Evolutionary conservation across 2,329 filamentous ascomycete genomes (phyloP).

Genomic region (Talaromyces sp.): DNA sequence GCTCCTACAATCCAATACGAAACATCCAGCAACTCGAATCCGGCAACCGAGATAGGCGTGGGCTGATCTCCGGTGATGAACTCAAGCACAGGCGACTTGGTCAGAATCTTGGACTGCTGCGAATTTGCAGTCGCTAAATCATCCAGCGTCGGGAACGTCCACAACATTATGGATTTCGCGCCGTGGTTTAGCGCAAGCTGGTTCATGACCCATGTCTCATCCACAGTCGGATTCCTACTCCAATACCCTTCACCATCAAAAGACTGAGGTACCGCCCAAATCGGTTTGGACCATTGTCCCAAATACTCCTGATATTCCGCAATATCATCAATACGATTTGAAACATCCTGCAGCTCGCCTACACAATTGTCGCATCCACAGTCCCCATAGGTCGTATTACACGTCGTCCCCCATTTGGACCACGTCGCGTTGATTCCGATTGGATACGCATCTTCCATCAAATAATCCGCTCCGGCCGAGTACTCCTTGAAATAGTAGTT

Average conservation of each 20-base stretch:
- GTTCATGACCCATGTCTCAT: slow-evolving; percentile 19
- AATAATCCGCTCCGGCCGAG: slow-evolving; percentile 15
- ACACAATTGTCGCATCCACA: slow-evolving; percentile 17
- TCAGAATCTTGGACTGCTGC: slow-evolving; percentile 13
- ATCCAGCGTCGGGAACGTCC: slow-evolving; percentile 13
- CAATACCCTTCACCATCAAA: slow-evolving; percentile 18
- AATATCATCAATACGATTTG: slow-evolving; percentile 15
- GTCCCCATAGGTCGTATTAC: slow-evolving; percentile 16
- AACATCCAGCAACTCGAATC: slow-evolving; percentile 8
- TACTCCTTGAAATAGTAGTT: slow-evolving; percentile 17
- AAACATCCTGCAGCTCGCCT: slow-evolving; percentile 16
- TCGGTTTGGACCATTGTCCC: slow-evolving; percentile 12
- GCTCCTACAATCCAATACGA: slow-evolving; percentile 15
- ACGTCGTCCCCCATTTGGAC: slow-evolving; percentile 16
- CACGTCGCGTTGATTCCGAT: slow-evolving; percentile 18
- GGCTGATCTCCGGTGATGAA: slow-evolving; percentile 14
- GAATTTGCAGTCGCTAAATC: slow-evolving; percentile 14
- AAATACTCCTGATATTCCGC: slow-evolving; percentile 13
- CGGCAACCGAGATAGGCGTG: not conserved
- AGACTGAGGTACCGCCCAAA: slow-evolving; percentile 17
- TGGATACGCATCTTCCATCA: slow-evolving; percentile 19
- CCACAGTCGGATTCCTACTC: slow-evolving; percentile 11
- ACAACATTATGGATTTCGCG: slow-evolving; percentile 18
- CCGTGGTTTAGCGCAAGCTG: slow-evolving; percentile 16
- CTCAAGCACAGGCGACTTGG: slow-evolving; percentile 15